Evolutionary conservation across 129 eudicot species (phyloP), one percentile per base, ranked within the genome.

Genomic region (Saposhnikovia divaricata): DNA sequence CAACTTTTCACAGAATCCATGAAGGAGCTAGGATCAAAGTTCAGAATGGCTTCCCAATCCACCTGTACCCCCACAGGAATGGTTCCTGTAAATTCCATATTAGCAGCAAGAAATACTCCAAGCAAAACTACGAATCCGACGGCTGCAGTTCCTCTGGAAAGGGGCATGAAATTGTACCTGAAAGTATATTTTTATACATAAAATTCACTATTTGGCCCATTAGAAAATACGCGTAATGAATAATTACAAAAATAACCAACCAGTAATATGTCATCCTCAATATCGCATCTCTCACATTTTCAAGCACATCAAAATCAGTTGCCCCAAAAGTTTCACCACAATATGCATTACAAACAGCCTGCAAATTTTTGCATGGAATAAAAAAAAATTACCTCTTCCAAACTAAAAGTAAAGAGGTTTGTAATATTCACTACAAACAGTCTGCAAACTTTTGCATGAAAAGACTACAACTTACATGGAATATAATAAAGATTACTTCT

Each of bases 121-220:
- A 92, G 94, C 89, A 92, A 82, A 51, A 95, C 98, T 14, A 86
- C 80, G 61, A 92, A 88, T 38, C 98, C 98, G 59, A 92, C 89
- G 3, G 81, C 96, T 57, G 97, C 92, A 69, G 92, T 76, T 46
- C 98, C 98, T 82, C 96, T 82, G 28, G 97, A 90, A 82, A 95
- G 93, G 21, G 98, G 97, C 98, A 90, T 95, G 84, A 92, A 95
- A 81, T 92, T 90, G 79, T 91, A 95, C 98, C 98, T 95, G 90
- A 50, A 76, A 84, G 72, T 76, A 3, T n/a, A 23, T 9, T 59
- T 59, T 23, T 59, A 23, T 59, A 23, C 0, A 23, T 48, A 80
- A 34, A 43, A 43, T 75, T 46, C 7, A 75, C 46, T 11, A n/a
- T 12, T 68, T 68, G 9, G 18, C 31, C 16, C 19, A 9, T 42